Percentiles rank a stretch among this genome's conserved stretches.
These are phyloP conservation scores for Aphanomyces cochlioides DNA, from an alignment of 352 stramenopile species.

Conservation along the genomic window DNA sequence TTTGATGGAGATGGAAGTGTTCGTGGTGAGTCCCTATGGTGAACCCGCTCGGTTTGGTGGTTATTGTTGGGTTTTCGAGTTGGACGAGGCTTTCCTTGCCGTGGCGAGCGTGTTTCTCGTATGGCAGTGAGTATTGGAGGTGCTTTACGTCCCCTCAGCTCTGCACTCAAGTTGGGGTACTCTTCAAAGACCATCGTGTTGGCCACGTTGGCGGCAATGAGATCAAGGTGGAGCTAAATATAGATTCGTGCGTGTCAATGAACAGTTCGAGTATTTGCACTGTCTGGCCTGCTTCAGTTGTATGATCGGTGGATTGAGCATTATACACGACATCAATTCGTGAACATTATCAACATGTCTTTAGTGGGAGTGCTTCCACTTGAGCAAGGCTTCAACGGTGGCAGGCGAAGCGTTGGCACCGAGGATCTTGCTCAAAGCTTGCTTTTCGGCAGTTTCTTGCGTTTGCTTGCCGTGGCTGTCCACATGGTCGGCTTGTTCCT, in stretches of 20 bases:
- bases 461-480: conserved; percentile 60
- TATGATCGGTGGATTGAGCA: neutral
- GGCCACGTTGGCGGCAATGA: no score
- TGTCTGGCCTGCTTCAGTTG: neutral
- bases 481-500: conserved; percentile 67
- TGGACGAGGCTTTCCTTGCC: no score
- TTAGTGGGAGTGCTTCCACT: conserved; percentile 78
- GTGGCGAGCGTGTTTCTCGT: no score
- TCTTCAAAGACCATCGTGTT: neutral
- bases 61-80: no score
- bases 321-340: neutral
- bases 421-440: conserved; percentile 59
- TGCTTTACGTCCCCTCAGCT: conserved; percentile 7
- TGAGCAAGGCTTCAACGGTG: conserved; percentile 74
- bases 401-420: conserved; percentile 62
- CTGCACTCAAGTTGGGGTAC: conserved; percentile 13
- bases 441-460: conserved; percentile 74
- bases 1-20: no score
- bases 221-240: no score
- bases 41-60: no score
- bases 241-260: neutral
- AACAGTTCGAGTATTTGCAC: neutral
- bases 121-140: neutral
- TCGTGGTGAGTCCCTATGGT: no score
- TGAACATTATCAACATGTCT: neutral